Conservation (phyloP, 805 yeast genomes). For the Hanseniaspora lindneri region DNA sequence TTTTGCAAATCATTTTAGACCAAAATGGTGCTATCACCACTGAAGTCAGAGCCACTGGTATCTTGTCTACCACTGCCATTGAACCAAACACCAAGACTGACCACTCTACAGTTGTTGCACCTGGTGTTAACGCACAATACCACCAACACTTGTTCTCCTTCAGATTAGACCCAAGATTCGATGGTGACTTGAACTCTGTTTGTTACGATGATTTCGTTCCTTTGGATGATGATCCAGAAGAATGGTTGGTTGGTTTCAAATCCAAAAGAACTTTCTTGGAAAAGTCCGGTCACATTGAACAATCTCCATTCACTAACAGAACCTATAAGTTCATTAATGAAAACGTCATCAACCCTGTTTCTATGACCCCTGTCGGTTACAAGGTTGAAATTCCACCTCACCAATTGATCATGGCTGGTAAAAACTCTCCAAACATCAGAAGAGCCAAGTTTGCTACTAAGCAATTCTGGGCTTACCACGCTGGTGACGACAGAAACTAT, state of each 20-base stretch:
- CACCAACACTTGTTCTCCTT: slow-evolving; percentile 72
- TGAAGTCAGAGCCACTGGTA: slow-evolving; percentile 79
- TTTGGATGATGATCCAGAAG: slow-evolving; percentile 50
- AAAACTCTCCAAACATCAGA: slow-evolving; percentile 50
- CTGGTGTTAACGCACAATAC: slow-evolving; percentile 71
- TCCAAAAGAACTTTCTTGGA: slow-evolving; percentile 54
- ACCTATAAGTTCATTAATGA: slow-evolving; percentile 66
- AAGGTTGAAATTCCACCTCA: slow-evolving; percentile 62
- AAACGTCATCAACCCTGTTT: slow-evolving; percentile 53
- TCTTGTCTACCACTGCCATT: slow-evolving; percentile 71
- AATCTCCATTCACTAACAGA: slow-evolving; percentile 65
- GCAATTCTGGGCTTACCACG: slow-evolving; percentile 74
- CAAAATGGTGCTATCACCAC: slow-evolving; percentile 69
- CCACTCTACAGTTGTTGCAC: slow-evolving; percentile 62
- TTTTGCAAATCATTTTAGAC: slow-evolving; percentile 57
- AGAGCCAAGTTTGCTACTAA: slow-evolving; percentile 68
- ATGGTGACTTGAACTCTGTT: slow-evolving; percentile 68
- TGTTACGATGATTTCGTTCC: slow-evolving; percentile 57
- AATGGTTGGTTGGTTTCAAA: slow-evolving; percentile 58
- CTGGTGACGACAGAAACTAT: slow-evolving; percentile 55
- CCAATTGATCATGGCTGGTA: slow-evolving; percentile 60
- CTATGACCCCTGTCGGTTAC: slow-evolving; percentile 65
- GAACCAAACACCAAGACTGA: slow-evolving; percentile 56
- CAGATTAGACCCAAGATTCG: slow-evolving; percentile 72
- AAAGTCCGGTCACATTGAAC: slow-evolving; percentile 59